phyloP scores from a whole-genome alignment of 1,284 basidiomycete species.

The Rhizoctonia solani region DNA sequence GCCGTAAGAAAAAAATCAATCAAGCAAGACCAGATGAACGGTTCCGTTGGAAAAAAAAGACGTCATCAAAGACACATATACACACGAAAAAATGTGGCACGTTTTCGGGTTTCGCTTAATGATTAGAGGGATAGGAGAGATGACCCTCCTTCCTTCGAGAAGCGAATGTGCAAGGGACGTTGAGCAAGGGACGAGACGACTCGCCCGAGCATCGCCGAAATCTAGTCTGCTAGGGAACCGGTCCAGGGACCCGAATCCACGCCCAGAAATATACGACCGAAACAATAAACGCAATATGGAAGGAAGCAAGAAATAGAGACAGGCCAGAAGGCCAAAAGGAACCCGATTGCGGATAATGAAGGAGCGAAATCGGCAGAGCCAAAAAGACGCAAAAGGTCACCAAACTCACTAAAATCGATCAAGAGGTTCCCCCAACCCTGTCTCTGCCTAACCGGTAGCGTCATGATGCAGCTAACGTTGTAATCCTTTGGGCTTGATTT shows the following conservation, averaged over 20 bases:
- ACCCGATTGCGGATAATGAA: neutral
- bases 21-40: too few species aligned
- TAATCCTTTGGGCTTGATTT: slow-evolving; percentile 94
- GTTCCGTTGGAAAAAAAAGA: too few species aligned
- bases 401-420: slow-evolving; percentile 92
- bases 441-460: slow-evolving; percentile 90
- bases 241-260: too few species aligned
- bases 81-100: neutral
- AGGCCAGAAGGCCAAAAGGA: too few species aligned
- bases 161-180: too few species aligned
- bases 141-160: too few species aligned
- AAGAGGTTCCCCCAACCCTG: slow-evolving; percentile 94
- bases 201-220: too few species aligned
- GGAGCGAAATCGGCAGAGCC: neutral
- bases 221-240: too few species aligned
- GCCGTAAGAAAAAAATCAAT: too few species aligned
- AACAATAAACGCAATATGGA: neutral
- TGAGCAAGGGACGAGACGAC: too few species aligned
- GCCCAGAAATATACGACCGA: neutral
- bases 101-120: neutral
- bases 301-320: neutral
- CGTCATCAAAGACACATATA: neutral
- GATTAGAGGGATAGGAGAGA: neutral
- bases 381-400: slow-evolving; percentile 24
- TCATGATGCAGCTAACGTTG: slow-evolving; percentile 99